These are phyloP conservation scores for Codiaeum variegatum DNA, from an alignment of 441 rosid genomes.

Conservation along the genomic window DNA sequence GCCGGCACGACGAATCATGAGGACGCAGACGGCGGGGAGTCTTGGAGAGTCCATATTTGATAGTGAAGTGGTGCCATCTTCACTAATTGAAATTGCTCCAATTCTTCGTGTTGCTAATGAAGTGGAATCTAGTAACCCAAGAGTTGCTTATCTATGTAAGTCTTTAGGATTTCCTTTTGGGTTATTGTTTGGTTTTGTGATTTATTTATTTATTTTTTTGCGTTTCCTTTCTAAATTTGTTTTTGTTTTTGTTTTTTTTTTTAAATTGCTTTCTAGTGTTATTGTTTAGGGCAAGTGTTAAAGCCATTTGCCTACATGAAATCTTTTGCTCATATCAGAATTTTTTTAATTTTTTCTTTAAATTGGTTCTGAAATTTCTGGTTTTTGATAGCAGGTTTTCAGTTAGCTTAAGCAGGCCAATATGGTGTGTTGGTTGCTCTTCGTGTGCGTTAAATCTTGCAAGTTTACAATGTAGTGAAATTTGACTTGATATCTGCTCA, in stretches of 20 bases:
- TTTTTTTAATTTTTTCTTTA: not conserved
- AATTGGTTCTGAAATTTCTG: not conserved
- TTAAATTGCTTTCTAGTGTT: slow-evolving; percentile 1
- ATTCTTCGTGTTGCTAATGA: slow-evolving; percentile 99
- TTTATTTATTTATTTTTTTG: not conserved
- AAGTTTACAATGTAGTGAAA: not conserved
- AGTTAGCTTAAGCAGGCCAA: no score
- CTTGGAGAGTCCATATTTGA: slow-evolving; percentile 84
- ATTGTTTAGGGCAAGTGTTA: not conserved
- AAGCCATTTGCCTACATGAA: no score
- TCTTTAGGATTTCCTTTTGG: not conserved
- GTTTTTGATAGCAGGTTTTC: not conserved
- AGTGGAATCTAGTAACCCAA: slow-evolving; percentile 81
- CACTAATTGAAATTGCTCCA: slow-evolving; percentile 89
- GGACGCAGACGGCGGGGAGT: slow-evolving; percentile 93
- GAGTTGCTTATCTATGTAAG: slow-evolving; percentile 98
- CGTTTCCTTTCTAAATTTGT: not conserved
- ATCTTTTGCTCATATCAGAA: not conserved
- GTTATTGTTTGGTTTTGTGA: not conserved
- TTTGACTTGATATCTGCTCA: not conserved
- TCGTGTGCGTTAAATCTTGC: not conserved
- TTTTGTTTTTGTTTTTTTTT: no score
- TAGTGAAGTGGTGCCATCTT: slow-evolving; percentile 96
- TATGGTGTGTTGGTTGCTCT: not conserved
- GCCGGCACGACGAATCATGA: slow-evolving; percentile 46